Base-by-base conservation (phyloP, 768 basidiomycete species). In the Kwoniella sp. region DNA sequence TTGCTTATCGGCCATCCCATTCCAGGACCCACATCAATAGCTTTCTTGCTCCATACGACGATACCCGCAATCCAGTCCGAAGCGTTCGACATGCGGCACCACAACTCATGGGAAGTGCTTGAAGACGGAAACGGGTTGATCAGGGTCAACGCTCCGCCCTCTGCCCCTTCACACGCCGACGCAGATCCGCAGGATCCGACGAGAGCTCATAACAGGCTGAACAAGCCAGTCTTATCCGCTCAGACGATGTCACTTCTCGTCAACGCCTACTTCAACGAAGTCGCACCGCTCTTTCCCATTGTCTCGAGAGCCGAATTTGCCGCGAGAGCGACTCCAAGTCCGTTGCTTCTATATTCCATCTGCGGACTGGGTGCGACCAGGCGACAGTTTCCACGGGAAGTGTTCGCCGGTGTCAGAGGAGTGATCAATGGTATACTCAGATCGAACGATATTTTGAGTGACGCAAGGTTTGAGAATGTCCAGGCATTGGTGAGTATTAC, bases 241-340 rank as follows among this genome's bases (percentile, higher is more conserved):
- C 60, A 69, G 17, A 64, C 64, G 5, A 71, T 74, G 46, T 67
- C 66, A 70, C 80, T 81, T 47, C 83, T 96, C 38, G 79, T 95
- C 65, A 98, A 98, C 73, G 83, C 84, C 19, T 95, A 92, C 77
- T 99, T 95, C 76, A 84, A 91, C n/a, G 80, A 92, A 29, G 61
- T 77, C 39, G 83, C 88, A 1, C 88, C 88, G n/a, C 78, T 88
- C 34, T 81, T 96, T 51, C 93, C 95, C 10, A 79, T 99, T 60
- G 82, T 98, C 53, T 88, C 88, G 15, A 83, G 86, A 67, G 80
- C 82, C 22, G 93, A 99, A 70, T 96, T 99, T 67, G 77, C 95
- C 56, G 80, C 84, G 43, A 79, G 82, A 19, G 83, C 82, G 12
- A 87, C 85, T 0, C 82, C 89, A 2, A 84, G 87, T 3, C 77